Evolutionary conservation across 1,284 basidiomycete genomes (phyloP).

Genomic region (Papiliotrema terrestris): DNA sequence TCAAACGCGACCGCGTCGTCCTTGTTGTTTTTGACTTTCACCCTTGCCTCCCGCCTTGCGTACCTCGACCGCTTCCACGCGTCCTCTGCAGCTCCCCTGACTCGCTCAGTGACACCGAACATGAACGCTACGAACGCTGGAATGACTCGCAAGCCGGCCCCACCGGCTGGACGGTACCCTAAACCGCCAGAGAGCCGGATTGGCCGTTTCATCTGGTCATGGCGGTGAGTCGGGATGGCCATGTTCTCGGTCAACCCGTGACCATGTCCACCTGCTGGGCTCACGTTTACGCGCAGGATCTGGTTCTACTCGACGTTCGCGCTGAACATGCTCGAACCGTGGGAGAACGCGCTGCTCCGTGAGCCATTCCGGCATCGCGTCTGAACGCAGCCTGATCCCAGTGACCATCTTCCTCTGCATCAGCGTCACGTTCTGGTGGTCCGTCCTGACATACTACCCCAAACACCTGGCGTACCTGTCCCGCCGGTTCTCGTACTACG

Average conservation of each 20-base stretch:
- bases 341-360: constrained; percentile 46
- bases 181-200: not conserved
- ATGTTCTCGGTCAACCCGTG: too few relatives aligned
- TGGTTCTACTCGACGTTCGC: constrained; percentile 41
- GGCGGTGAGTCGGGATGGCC: constrained; percentile 15
- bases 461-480: constrained; percentile 43
- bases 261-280: too few relatives aligned
- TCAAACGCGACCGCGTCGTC: not conserved
- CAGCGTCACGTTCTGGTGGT: constrained; percentile 45
- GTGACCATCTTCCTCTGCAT: constrained; percentile 35
- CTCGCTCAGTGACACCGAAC: too few relatives aligned
- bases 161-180: not conserved
- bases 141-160: not conserved
- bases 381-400: constrained; percentile 9
- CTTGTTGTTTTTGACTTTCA: not conserved
- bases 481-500: constrained; percentile 47
- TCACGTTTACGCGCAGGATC: constrained; percentile 23
- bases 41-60: not conserved
- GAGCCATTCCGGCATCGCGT: constrained; percentile 7
- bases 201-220: constrained; percentile 29
- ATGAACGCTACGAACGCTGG: not conserved
- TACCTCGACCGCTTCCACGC: too few relatives aligned
- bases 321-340: constrained; percentile 45
- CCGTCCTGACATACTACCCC: constrained; percentile 46
- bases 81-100: too few relatives aligned